These are phyloP conservation scores for Aquilaria sinensis DNA, from an alignment of 345 rosid species.

Conservation along the genomic window DNA sequence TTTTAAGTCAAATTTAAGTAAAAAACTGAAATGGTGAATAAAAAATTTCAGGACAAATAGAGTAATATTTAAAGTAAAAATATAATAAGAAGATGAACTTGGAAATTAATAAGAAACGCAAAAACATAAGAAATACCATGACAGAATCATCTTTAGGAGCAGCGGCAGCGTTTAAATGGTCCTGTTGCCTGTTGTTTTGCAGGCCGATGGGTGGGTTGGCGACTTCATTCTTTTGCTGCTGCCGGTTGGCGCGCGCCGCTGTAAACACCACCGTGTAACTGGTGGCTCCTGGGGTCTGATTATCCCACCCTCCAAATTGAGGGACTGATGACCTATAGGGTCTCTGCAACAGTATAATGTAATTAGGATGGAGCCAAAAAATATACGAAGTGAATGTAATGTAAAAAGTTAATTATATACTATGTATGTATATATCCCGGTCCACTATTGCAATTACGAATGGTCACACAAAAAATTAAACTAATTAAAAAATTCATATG, in stretches of 20 bases:
- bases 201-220: constrained; percentile 26
- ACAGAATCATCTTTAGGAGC: constrained; percentile 41
- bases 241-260: constrained; percentile 62
- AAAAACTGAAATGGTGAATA: too few relatives aligned
- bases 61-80: neutral
- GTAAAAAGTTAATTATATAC: too few relatives aligned
- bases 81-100: constrained; percentile 6
- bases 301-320: constrained; percentile 84
- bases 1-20: too few relatives aligned
- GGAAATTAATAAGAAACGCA: neutral
- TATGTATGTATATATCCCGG: too few relatives aligned
- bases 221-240: constrained; percentile 42
- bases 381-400: too few relatives aligned
- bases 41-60: too few relatives aligned
- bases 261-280: constrained; percentile 64
- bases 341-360: too few relatives aligned
- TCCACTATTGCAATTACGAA: too few relatives aligned
- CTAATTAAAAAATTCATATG: too few relatives aligned
- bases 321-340: constrained; percentile 41
- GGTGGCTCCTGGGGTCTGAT: constrained; percentile 32
- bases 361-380: too few relatives aligned
- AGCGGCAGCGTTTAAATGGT: constrained; percentile 3
- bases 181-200: constrained; percentile 43
- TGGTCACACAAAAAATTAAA: too few relatives aligned
- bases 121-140: constrained; percentile 22